Evolutionary conservation across 176 grass and related monocot genomes (phyloP).

Genomic region (Juncus effusus): DNA sequence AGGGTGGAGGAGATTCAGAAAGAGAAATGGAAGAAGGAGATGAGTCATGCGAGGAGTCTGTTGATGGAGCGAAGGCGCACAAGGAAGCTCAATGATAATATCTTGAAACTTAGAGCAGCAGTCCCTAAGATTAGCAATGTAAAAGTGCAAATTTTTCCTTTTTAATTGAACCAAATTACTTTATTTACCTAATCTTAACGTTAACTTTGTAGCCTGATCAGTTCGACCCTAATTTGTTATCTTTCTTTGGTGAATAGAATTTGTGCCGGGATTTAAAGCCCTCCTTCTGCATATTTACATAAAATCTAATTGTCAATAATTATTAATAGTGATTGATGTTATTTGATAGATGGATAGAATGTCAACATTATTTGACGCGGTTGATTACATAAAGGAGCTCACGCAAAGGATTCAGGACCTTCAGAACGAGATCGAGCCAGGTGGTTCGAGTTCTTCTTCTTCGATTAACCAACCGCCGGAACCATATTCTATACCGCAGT

Average conservation of each 20-base stretch:
- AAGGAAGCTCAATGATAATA: constrained; percentile 82
- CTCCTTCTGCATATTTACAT: no score
- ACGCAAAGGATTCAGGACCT: constrained; percentile 67
- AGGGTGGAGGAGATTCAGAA: constrained; percentile 2
- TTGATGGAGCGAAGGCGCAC: constrained; percentile 74
- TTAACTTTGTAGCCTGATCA: background rate
- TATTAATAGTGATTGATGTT: constrained; percentile 14
- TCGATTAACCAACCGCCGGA: no score
- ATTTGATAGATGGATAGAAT: constrained; percentile 68
- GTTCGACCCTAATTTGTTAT: no score
- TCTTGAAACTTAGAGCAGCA: constrained; percentile 77
- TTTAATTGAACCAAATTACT: background rate
- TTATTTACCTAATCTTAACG: background rate
- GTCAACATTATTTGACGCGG: constrained; percentile 72
- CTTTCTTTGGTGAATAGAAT: no score
- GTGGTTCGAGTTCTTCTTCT: constrained; percentile 49
- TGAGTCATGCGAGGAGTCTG: constrained; percentile 72
- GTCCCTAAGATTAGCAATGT: constrained; percentile 93
- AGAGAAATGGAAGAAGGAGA: constrained; percentile 68
- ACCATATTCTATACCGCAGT: no score
- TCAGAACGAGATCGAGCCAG: constrained; percentile 64
- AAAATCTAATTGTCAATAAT: no score
- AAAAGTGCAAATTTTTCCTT: background rate
- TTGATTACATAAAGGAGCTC: constrained; percentile 86
- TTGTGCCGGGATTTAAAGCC: no score